A percentile compares a stretch with the other conserved stretches of the same genome.
Evolutionary conservation across 192 early-diverging fungal genomes (phyloP).

Genomic region (Cetraspora pellucida): DNA sequence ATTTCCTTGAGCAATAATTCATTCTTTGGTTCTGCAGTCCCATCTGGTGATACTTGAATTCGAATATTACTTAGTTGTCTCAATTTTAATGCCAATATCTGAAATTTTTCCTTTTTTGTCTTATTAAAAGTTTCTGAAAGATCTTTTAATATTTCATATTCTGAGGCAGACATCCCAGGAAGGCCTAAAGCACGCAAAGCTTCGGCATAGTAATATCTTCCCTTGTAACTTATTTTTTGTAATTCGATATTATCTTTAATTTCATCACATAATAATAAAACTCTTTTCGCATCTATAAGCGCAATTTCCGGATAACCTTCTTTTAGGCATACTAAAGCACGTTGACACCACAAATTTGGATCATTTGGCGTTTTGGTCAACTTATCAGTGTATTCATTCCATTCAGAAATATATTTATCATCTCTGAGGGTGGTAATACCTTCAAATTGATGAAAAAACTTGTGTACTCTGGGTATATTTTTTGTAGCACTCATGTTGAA

Average conservation of each 20-base stretch:
- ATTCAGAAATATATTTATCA: conserved; percentile 2
- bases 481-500: background rate
- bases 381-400: conserved; percentile 10
- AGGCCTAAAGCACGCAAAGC: conserved; percentile 20
- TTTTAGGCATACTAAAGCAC: conserved; percentile 17
- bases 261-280: conserved; percentile 23
- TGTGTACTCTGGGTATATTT: background rate
- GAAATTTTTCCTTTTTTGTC: background rate
- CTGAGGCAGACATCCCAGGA: background rate
- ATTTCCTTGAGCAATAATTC: background rate
- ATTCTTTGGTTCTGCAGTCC: background rate
- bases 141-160: background rate
- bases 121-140: background rate
- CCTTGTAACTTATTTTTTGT: conserved; percentile 17
- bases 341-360: conserved; percentile 15
- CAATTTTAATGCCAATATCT: background rate
- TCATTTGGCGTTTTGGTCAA: conserved; percentile 8
- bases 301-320: conserved; percentile 25
- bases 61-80: background rate
- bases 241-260: conserved; percentile 16
- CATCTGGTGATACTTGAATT: conserved; percentile 13
- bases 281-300: conserved; percentile 14
- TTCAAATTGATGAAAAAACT: conserved; percentile 20
- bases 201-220: conserved; percentile 19
- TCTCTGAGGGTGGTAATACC: background rate